Evolutionary conservation across 1,284 basidiomycete genomes (phyloP), one percentile per base, ranked within the genome.

Genomic region (Sphagnurus paluster): DNA sequence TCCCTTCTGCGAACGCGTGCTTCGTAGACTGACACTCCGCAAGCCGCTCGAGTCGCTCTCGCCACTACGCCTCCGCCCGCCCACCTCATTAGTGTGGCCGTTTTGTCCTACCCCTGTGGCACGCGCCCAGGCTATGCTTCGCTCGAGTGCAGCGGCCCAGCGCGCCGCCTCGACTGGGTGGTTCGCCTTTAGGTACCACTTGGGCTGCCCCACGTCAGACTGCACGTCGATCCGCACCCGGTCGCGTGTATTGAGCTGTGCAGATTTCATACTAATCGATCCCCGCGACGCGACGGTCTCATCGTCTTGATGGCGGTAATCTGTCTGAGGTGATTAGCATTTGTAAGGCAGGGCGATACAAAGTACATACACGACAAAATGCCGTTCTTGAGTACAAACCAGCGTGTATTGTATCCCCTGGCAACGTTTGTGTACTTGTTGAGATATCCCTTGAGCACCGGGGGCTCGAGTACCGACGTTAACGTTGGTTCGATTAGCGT

Each of bases 371-470:
- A 94, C 21, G 88, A 91, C 9, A 96, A 69, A 25, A 89, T 74
- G 4, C 93, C 96, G 50, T 90, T 82, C 57, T 90, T 84, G 29
- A 98, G 77, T 0, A 98, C 93, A 60, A 98, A 97, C 93, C 95
- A 98, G 0, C 96, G 77, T 0, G 90, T 90, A 56, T 87, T 88
- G 68, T 95, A 98, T 0, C 96, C 94, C 56, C 84, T 83, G 0
- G 92, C 92, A 30, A 95, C 85, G 57, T 95, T 96, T 4, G 88
- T 86, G 64, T 93, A 96, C 67, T 96, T 96, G 61, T 87, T 90
- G 14, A 93, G 71, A 58, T 92, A 94, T 0, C 93, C 93, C 54
- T 81, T 82, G 42, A 93, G 70, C 11, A 77, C 71, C 0, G 84
- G 87, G 2, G 86, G 84, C 39, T 84, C 81, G 1, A 70, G 17